A percentile compares a stretch with the other conserved stretches of the same genome.
Conservation (phyloP, 2,329 filamentous ascomycete species). For the Escovopsis sp. region DNA sequence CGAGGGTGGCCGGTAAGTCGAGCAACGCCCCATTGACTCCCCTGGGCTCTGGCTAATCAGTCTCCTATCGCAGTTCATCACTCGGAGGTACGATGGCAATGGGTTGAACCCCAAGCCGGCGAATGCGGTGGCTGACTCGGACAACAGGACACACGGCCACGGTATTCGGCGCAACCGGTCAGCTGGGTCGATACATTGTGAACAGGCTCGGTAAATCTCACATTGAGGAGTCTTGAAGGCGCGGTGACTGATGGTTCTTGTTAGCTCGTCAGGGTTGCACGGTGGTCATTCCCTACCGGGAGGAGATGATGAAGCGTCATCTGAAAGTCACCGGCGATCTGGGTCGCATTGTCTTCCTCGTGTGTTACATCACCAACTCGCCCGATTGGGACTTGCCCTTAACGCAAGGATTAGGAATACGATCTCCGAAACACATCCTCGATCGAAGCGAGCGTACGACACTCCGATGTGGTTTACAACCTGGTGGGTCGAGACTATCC, state of each 20-base stretch:
- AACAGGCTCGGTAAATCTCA: constrained; percentile 59
- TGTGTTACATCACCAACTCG: constrained; percentile 23
- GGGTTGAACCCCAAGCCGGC: constrained; percentile 2
- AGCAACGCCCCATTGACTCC: constrained; percentile 10
- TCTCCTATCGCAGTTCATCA: constrained; percentile 48
- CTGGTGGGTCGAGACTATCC: constrained; percentile 87
- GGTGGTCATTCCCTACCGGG: constrained; percentile 82
- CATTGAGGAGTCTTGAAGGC: neutral
- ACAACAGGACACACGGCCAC: constrained; percentile 77
- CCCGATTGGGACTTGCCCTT: constrained; percentile 3
- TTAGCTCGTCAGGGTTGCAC: constrained; percentile 84
- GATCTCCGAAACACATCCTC: constrained; percentile 89
- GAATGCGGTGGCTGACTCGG: constrained; percentile 13
- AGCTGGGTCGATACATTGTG: constrained; percentile 92
- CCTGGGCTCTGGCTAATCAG: constrained; percentile 14
- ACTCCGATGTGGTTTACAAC: constrained; percentile 97
- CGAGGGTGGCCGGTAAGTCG: constrained; percentile 71
- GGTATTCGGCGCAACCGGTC: constrained; percentile 93
- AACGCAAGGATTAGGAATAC: constrained; percentile 52
- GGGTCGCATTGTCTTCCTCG: constrained; percentile 75
- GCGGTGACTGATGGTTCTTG: constrained; percentile 9
- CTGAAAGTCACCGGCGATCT: constrained; percentile 93
- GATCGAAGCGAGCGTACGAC: constrained; percentile 89
- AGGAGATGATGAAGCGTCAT: constrained; percentile 97
- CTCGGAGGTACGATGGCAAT: constrained; percentile 54